phyloP scores from a whole-genome alignment of 257 asterid species.

The Solanum sejunctum region DNA sequence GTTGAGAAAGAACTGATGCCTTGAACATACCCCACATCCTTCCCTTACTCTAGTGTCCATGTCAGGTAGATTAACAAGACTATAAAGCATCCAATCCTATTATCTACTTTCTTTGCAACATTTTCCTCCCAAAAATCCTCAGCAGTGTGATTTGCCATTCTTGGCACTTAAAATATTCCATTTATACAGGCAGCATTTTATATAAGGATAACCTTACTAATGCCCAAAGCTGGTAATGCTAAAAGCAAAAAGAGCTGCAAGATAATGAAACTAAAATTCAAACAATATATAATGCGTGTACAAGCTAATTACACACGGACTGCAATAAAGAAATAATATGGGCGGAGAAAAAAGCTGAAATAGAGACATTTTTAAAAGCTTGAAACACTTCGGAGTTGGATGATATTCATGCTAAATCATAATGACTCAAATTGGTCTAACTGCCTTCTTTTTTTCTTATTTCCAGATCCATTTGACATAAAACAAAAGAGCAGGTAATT shows the following conservation, averaged over 20 bases:
- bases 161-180: background rate
- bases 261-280: background rate
- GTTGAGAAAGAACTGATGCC: background rate
- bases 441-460: background rate
- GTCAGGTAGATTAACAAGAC: background rate
- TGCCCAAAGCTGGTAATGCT: background rate
- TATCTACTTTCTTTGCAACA: background rate
- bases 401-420: background rate
- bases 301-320: background rate
- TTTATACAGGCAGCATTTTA: background rate
- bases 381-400: background rate
- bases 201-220: background rate
- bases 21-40: background rate
- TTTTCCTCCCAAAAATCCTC: background rate
- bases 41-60: background rate
- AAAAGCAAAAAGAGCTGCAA: background rate
- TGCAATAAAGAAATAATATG: background rate
- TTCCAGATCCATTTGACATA: background rate
- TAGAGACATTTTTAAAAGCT: background rate
- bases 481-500: background rate
- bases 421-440: background rate
- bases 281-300: background rate
- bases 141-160: background rate
- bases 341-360: background rate
- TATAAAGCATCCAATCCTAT: background rate